Base-by-base conservation (phyloP, 1,139 yeast species). In the Nakaseomyces delphensis region DNA sequence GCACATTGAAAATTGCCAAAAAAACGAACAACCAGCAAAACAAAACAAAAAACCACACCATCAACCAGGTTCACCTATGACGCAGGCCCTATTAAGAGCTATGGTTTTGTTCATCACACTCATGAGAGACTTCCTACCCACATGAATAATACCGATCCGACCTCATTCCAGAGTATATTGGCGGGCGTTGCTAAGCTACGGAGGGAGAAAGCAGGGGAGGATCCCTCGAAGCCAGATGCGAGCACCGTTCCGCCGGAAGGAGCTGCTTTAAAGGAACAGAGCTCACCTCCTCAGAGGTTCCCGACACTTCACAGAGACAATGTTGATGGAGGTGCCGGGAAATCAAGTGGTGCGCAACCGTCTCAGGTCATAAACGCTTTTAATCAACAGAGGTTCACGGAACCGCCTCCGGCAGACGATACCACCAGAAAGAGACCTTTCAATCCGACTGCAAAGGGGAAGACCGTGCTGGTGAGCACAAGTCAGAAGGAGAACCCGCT, bases 401-500 rank as follows among this genome's bases (percentile, higher is more conserved):
- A 30, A 21, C 15, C 33, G 3, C 29, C 25, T 15, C 32, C 31
- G 6, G 41, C 25, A 9, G 37, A 36, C 31, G 36, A 36, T 14
- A 41, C 31, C 16, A 33, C 25, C 13, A 35, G 42, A 14, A 47
- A 47, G 19, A 42, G 53, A 38, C 42, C 45, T 14, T 42, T 24
- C 18, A 41, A 23, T n/a, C 43, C 41, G 9, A 32, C 31, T 6
- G 23, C 35, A 7, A 31, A 31, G 23, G 35, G 35, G 1, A 54
- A 54, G 38, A 50, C 68, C 1, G 62, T 73, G 5, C 46, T 70
- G 3, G 81, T 77, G 4, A 73, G 73, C 44, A 67, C 70, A 28
- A 64, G 77, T 1, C 86, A 79, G 57, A 68, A 68, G 37, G 82
- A 79, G 10, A 80, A 80, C 52, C 84, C 83, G 4, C 53, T 79